Percentiles rank a stretch among this genome's conserved stretches.
These are phyloP conservation scores for Aspergillus homomorphus DNA, from an alignment of 495 filamentous ascomycete species.

Conservation along the genomic window DNA sequence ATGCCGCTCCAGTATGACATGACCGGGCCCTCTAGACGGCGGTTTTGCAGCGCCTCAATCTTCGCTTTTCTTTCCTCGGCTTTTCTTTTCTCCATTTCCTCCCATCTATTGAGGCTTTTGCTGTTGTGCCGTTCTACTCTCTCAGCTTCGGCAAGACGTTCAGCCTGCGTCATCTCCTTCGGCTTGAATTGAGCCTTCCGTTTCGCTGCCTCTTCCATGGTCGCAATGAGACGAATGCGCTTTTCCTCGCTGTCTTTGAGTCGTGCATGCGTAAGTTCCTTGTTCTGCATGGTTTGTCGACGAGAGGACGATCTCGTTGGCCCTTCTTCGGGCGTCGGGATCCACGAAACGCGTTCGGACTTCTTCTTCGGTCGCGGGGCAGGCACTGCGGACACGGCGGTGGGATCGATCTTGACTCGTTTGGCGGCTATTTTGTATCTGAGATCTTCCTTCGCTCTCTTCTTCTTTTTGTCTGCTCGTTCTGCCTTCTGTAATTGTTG, in stretches of 20 bases:
- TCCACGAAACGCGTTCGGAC: conserved; percentile 85
- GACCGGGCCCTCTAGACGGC: conserved; percentile 83
- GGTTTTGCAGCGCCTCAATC: conserved; percentile 79
- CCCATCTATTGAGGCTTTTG: conserved; percentile 92
- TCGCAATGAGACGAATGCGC: conserved; percentile 70
- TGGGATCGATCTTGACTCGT: conserved; percentile 64
- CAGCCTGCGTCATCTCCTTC: conserved; percentile 81
- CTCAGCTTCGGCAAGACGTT: conserved; percentile 80
- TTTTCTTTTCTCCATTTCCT: conserved; percentile 81
- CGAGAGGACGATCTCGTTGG: conserved; percentile 81
- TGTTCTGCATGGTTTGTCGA: conserved; percentile 77
- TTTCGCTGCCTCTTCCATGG: conserved; percentile 85
- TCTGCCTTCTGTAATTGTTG: conserved; percentile 65
- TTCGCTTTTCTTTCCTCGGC: conserved; percentile 77
- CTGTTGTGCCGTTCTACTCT: conserved; percentile 78
- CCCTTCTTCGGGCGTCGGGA: conserved; percentile 73
- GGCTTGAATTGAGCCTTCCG: conserved; percentile 72
- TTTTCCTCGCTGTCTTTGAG: conserved; percentile 80
- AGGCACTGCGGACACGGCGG: conserved; percentile 42
- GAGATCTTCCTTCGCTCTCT: conserved; percentile 62
- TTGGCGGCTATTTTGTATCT: conserved; percentile 52
- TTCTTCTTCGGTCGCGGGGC: conserved; percentile 82
- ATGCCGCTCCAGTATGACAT: conserved; percentile 91
- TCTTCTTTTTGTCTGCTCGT: conserved; percentile 61
- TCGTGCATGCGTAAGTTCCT: conserved; percentile 75